Evolutionary conservation across 1,284 basidiomycete genomes (phyloP), one percentile per base, ranked within the genome.

Genomic region (Volvariella volvacea): DNA sequence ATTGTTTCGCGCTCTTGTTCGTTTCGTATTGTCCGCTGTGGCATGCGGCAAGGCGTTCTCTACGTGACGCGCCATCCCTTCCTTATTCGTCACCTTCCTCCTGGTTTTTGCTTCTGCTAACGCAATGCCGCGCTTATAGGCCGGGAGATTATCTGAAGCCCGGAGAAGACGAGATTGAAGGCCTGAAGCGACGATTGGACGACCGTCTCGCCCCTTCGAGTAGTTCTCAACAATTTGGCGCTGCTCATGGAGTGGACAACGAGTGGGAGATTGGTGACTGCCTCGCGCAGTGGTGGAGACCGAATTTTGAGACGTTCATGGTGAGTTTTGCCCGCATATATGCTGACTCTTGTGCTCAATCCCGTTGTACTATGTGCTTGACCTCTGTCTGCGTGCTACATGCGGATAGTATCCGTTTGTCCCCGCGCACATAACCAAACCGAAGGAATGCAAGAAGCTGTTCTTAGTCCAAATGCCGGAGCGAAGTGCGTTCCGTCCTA

Each of bases 111-210:
- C 21, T 22, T 21, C 20, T 40, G 40, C 8, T 45, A 38, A 48
- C 41, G 28, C 12, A 43, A 41, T 46, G 41, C 44, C 22, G 36
- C 21, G 10, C 40, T 28, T 34, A 15, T 54, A 95, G 93, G 7
- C 95, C 95, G 1, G 95, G 95, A n/a, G 93, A 97, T 65, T 98
- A 98, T 65, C 80, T 98, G 44, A 92, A 93, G 59, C 94, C 94
- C 1, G 89, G 91, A 3, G 95, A 98, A 68, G 87, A 92, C 55
- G 95, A 98, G 57, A 74, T 86, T 38, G 83, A 88, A 10, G 95
- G 95, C 3, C 78, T 98, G 44, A 91, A 92, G 63, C 78, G 81
- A 4, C 78, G 91, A 14, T 71, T 99, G 19, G 88, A 97, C 60
- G 87, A 92, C 30, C 82, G 92, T 12, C 80, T 97, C 7, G 92